Conservation (phyloP, 768 basidiomycete species). For the Mycena polygramma region DNA sequence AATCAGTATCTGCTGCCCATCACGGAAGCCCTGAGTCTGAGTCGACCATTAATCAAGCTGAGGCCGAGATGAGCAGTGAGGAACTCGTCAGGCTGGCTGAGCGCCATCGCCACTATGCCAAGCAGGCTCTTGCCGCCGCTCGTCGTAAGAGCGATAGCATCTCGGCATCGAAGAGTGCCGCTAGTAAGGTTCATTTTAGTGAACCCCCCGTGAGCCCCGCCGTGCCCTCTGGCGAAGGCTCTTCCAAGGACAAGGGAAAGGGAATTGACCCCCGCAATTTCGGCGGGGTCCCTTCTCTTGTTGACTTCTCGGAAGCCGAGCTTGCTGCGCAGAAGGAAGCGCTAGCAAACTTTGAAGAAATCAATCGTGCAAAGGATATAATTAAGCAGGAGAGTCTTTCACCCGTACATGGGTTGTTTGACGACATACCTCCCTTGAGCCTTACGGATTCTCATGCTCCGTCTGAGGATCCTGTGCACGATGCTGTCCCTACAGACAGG, state of each 20-base stretch:
- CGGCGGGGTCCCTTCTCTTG: neutral
- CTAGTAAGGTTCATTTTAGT: neutral
- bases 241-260: constrained; percentile 8
- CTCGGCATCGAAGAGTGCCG: neutral
- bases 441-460: neutral
- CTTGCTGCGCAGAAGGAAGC: neutral
- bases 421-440: neutral
- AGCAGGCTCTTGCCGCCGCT: neutral
- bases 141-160: neutral
- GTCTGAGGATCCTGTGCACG: neutral
- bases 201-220: neutral
- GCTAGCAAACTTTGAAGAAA: constrained; percentile 15
- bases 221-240: neutral
- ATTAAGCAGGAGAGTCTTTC: constrained; percentile 7
- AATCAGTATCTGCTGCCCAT: neutral
- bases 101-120: constrained; percentile 6
- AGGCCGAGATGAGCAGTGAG: constrained; percentile 6
- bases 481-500: too few relatives aligned
- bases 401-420: neutral
- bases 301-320: neutral
- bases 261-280: constrained; percentile 7
- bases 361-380: neutral
- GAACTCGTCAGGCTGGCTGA: constrained; percentile 5
- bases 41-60: neutral
- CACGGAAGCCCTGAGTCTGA: neutral